These are phyloP conservation scores for Beta corolliflora DNA, from an alignment of 179 eudicot genomes.

Conservation along the genomic window DNA sequence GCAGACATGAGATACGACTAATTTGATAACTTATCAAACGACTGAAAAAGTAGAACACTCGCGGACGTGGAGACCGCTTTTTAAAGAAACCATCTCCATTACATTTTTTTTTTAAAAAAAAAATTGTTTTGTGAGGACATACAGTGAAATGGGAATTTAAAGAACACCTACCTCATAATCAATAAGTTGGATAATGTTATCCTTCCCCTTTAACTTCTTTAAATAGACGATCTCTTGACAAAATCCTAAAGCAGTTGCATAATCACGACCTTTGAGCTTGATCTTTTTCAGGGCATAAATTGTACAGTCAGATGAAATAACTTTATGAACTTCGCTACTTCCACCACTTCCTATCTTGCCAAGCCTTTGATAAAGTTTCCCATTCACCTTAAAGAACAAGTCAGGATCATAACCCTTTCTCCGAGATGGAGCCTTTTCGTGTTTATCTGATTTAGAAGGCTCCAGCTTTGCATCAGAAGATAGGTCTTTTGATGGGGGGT, in stretches of 20 bases:
- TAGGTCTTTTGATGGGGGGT: constrained; percentile 35
- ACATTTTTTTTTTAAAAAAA: background rate
- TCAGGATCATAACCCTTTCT: constrained; percentile 83
- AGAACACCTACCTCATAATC: constrained; percentile 81
- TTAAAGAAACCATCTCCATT: background rate
- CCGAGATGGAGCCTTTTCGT: constrained; percentile 59
- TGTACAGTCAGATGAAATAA: constrained; percentile 84
- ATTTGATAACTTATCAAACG: background rate
- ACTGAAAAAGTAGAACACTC: background rate
- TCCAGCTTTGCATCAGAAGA: constrained; percentile 50
- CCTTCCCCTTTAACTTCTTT: constrained; percentile 82
- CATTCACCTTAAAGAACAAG: constrained; percentile 86
- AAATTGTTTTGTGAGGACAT: background rate
- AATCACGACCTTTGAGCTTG: constrained; percentile 95
- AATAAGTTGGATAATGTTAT: constrained; percentile 85
- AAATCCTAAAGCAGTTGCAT: constrained; percentile 94
- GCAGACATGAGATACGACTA: background rate
- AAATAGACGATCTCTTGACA: constrained; percentile 91
- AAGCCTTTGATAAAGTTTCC: constrained; percentile 93
- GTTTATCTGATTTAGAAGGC: constrained; percentile 58
- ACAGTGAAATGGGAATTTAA: constrained; percentile 7
- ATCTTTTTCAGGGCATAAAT: constrained; percentile 94
- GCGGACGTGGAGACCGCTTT: background rate
- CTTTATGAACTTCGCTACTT: constrained; percentile 98
- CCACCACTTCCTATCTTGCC: constrained; percentile 99